Evolutionary conservation across 2,329 filamentous ascomycete species (phyloP).

Genomic region (Epichloe hybrida): DNA sequence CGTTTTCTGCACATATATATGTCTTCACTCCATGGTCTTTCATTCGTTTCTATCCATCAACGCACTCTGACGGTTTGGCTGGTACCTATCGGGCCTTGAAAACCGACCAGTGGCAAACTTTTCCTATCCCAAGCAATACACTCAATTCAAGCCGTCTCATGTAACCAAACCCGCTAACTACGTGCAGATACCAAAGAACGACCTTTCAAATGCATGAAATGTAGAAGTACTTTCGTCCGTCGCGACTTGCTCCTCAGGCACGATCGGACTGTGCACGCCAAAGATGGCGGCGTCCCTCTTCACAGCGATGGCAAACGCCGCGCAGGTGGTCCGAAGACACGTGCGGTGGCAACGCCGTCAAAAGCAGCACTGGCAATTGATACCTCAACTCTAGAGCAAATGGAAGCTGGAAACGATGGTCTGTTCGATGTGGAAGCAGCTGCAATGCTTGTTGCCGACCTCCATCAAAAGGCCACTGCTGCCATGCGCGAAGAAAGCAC

Average conservation of each 20-base stretch:
- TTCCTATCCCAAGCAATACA: slow-evolving; percentile 3
- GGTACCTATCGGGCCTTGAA: not conserved
- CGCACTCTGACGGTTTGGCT: not conserved
- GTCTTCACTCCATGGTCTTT: not conserved
- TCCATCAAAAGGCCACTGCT: slow-evolving; percentile 84
- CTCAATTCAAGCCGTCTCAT: slow-evolving; percentile 5
- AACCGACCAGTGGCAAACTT: not conserved
- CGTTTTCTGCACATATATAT: not conserved
- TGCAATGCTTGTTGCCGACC: slow-evolving; percentile 95
- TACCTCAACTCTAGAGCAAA: slow-evolving; percentile 76
- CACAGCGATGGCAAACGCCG: slow-evolving; percentile 90
- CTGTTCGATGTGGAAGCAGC: slow-evolving; percentile 94
- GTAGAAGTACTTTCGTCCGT: slow-evolving; percentile 93
- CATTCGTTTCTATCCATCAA: not conserved
- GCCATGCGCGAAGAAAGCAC: slow-evolving; percentile 48
- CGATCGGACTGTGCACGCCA: slow-evolving; percentile 95
- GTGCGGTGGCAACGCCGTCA: slow-evolving; percentile 48
- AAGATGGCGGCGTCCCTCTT: slow-evolving; percentile 87
- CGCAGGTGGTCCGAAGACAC: slow-evolving; percentile 53
- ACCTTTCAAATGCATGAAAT: slow-evolving; percentile 98
- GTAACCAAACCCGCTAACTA: slow-evolving; percentile 1
- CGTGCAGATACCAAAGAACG: slow-evolving; percentile 86
- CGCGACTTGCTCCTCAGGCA: slow-evolving; percentile 92
- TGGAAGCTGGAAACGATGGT: slow-evolving; percentile 79
- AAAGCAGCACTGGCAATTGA: slow-evolving; percentile 73